Conservation (phyloP, 1,284 basidiomycete species). For the Veloboletus limbatus region DNA sequence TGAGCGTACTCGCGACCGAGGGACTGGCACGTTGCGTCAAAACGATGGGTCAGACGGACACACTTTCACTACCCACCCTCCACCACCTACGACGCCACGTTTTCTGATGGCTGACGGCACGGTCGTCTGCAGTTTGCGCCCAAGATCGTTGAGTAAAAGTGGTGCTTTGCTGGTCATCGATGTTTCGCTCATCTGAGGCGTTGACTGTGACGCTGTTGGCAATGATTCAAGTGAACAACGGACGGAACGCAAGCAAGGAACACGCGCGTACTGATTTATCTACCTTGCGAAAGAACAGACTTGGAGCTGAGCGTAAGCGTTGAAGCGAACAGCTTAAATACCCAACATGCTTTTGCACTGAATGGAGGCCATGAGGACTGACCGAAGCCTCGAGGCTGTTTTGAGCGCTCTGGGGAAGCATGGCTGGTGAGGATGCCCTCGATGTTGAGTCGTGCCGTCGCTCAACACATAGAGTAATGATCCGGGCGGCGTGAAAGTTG, state of each 20-base stretch:
- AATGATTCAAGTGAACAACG: not conserved
- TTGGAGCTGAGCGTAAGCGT: not conserved
- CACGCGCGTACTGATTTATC: not conserved
- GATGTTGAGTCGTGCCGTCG: too few relatives aligned
- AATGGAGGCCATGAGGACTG: constrained; percentile 1
- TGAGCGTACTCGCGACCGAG: constrained; percentile 19
- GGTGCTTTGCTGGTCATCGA: not conserved
- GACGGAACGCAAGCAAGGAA: too few relatives aligned
- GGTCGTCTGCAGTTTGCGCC: constrained; percentile 15
- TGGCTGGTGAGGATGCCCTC: too few relatives aligned
- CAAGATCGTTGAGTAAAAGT: not conserved
- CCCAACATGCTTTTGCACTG: not conserved
- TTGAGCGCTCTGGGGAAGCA: not conserved
- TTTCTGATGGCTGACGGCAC: constrained; percentile 18
- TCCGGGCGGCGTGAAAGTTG: too few relatives aligned
- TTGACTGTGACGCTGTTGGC: not conserved
- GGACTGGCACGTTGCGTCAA: constrained; percentile 1
- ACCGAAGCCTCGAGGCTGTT: constrained; percentile 3
- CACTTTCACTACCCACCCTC: constrained; percentile 8
- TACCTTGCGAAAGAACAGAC: too few relatives aligned
- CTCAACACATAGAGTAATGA: too few relatives aligned
- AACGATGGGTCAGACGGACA: not conserved
- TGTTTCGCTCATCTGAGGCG: constrained; percentile 7
- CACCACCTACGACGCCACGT: not conserved
- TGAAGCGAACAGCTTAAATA: not conserved